A percentile compares a stretch with the other conserved stretches of the same genome.
Conservation (phyloP, 2,329 filamentous ascomycete species). For the Diaporthe sp. region DNA sequence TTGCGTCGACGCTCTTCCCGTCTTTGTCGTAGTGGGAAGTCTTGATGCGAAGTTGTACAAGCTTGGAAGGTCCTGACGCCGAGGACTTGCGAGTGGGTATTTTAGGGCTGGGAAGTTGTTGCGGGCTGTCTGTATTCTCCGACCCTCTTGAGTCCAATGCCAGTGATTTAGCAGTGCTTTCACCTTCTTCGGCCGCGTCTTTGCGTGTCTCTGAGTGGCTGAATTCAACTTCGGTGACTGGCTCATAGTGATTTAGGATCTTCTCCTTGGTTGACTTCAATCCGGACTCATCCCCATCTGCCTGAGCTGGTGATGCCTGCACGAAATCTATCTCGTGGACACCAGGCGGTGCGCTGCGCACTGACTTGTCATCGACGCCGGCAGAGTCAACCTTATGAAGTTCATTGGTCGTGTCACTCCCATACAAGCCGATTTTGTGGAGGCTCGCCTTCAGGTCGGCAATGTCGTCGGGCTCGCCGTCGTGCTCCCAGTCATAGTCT, state of each 20-base stretch:
- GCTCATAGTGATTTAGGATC: not conserved
- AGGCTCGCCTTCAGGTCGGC: not conserved
- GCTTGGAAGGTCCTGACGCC: not conserved
- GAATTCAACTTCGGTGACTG: not conserved
- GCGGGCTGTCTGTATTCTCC: not conserved
- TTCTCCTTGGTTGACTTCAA: not conserved
- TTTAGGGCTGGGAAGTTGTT: not conserved
- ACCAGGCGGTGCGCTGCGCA: not conserved
- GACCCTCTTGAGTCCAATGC: not conserved
- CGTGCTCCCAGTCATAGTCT: constrained; percentile 25
- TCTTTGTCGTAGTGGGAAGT: not conserved
- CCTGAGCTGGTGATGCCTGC: not conserved
- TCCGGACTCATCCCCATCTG: not conserved
- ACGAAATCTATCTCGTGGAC: constrained; percentile 5
- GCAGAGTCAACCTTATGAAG: not conserved
- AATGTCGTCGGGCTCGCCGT: not conserved
- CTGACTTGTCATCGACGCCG: not conserved
- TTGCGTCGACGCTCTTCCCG: not conserved
- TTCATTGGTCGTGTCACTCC: not conserved
- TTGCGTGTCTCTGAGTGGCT: not conserved
- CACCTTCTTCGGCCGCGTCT: not conserved
- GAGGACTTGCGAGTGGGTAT: not conserved
- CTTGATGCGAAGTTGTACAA: not conserved
- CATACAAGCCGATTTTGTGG: not conserved
- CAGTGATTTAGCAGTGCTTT: rapidly evolving